These are phyloP conservation scores for Alnus glutinosa DNA, from an alignment of 306 rosid species.

Conservation along the genomic window DNA sequence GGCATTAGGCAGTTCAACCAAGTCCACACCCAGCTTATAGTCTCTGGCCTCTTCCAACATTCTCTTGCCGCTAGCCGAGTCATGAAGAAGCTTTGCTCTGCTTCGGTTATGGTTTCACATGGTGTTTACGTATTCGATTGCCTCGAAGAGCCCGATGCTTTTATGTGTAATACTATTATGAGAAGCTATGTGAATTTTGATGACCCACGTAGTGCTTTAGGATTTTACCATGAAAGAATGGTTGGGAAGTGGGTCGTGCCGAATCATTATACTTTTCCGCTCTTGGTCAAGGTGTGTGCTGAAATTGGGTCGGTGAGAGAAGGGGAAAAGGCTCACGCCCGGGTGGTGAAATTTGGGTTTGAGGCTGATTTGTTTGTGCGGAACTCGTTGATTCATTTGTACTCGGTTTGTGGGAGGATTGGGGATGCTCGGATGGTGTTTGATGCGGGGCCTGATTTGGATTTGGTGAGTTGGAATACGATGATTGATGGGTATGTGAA, in stretches of 20 bases:
- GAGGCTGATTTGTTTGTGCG: conserved; percentile 44
- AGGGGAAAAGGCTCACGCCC: conserved; percentile 50
- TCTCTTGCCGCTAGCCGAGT: conserved; percentile 42
- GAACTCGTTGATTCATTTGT: conserved; percentile 56
- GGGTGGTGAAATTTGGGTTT: conserved; percentile 51
- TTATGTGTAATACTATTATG: conserved; percentile 55
- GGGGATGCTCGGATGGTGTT: conserved; percentile 46
- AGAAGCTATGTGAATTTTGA: conserved; percentile 38
- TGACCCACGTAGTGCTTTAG: conserved; percentile 36
- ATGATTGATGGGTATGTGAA: conserved; percentile 62
- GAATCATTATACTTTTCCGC: conserved; percentile 63
- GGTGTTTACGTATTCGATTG: conserved; percentile 40
- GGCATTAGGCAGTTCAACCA: conserved; percentile 40
- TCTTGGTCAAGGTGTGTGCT: conserved; percentile 46
- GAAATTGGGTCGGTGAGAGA: conserved; percentile 25
- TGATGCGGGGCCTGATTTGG: conserved; percentile 41
- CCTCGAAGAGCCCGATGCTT: conserved; percentile 50
- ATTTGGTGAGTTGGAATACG: conserved; percentile 67
- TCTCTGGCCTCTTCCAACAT: conserved; percentile 49
- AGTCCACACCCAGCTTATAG: conserved; percentile 43
- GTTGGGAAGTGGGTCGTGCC: conserved; percentile 36
- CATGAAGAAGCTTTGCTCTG: conserved; percentile 53
- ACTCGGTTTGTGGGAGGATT: conserved; percentile 48
- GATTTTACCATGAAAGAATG: conserved; percentile 50
- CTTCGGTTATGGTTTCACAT: conserved; percentile 31